A percentile compares a stretch with the other conserved stretches of the same genome.
phyloP scores from a whole-genome alignment of 345 rosid genomes.

The Laguncularia racemosa region DNA sequence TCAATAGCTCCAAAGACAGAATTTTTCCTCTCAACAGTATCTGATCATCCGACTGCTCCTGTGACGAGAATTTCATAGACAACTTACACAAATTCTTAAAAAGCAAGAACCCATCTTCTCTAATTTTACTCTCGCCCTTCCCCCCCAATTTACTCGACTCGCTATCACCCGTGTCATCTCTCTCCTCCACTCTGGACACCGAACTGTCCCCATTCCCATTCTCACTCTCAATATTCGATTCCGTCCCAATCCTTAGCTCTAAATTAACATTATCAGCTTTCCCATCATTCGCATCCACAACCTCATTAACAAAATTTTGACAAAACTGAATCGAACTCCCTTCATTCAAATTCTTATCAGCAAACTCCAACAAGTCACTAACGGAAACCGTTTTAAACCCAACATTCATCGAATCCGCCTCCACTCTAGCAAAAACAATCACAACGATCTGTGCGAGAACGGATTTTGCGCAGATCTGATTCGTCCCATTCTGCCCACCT shows the following conservation, averaged over 20 bases:
- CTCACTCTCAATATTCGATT: slow-evolving; percentile 15
- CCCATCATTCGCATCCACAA: slow-evolving; percentile 57
- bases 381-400: slow-evolving; percentile 49
- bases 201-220: slow-evolving; percentile 25
- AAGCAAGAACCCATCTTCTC: slow-evolving; percentile 81
- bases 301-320: slow-evolving; percentile 72
- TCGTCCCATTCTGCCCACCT: slow-evolving; percentile 73
- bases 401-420: slow-evolving; percentile 59
- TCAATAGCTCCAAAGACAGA: slow-evolving; percentile 73
- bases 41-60: slow-evolving; percentile 86
- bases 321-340: slow-evolving; percentile 73
- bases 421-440: slow-evolving; percentile 63
- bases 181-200: slow-evolving; percentile 17
- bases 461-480: slow-evolving; percentile 92
- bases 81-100: slow-evolving; percentile 84
- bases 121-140: slow-evolving; percentile 45
- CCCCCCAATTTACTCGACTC: slow-evolving; percentile 19
- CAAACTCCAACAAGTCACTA: slow-evolving; percentile 61
- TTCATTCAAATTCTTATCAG: slow-evolving; percentile 85
- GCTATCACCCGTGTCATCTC: slow-evolving; percentile 18
- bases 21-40: slow-evolving; percentile 88
- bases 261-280: slow-evolving; percentile 34
- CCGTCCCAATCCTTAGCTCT: slow-evolving; percentile 17
- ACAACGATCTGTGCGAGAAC: slow-evolving; percentile 83
- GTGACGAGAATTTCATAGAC: slow-evolving; percentile 92